A percentile compares a stretch with the other conserved stretches of the same genome.
Conservation (phyloP, 306 rosid species). For the Dalbergia cochinchinensis region DNA sequence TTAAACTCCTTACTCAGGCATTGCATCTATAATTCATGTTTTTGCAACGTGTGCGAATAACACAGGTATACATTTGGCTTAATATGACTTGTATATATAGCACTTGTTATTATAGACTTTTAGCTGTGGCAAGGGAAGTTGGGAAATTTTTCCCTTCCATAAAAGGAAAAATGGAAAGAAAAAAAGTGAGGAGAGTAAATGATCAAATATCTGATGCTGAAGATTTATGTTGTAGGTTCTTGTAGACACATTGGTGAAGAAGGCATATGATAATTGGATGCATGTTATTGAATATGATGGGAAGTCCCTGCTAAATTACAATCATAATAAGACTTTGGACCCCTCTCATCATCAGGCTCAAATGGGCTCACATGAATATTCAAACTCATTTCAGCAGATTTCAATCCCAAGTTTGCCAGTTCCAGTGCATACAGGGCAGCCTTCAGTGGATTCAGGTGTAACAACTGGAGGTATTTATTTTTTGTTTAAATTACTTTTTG, state of each 20-base stretch:
- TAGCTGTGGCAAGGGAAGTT: not conserved
- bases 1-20: constrained; percentile 19
- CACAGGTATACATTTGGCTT: not conserved
- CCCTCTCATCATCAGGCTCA: constrained; percentile 56
- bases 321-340: constrained; percentile 57
- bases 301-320: constrained; percentile 61
- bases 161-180: not conserved
- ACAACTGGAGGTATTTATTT: constrained; percentile 63
- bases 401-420: constrained; percentile 64
- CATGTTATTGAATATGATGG: constrained; percentile 86
- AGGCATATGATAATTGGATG: constrained; percentile 90
- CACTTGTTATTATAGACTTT: constrained; percentile 1
- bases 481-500: constrained; percentile 11
- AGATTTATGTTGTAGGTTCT: constrained; percentile 61
- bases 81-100: constrained; percentile 9
- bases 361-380: constrained; percentile 56
- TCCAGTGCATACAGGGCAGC: constrained; percentile 60
- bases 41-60: not conserved
- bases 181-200: constrained; percentile 31
- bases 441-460: constrained; percentile 62
- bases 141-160: not conserved
- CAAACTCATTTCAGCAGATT: constrained; percentile 68
- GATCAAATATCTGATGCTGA: constrained; percentile 19
- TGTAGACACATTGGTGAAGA: constrained; percentile 84
- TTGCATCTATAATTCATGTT: constrained; percentile 4